phyloP scores from a whole-genome alignment of 2,329 filamentous ascomycete genomes.

The Thielaviopsis euricoi region DNA sequence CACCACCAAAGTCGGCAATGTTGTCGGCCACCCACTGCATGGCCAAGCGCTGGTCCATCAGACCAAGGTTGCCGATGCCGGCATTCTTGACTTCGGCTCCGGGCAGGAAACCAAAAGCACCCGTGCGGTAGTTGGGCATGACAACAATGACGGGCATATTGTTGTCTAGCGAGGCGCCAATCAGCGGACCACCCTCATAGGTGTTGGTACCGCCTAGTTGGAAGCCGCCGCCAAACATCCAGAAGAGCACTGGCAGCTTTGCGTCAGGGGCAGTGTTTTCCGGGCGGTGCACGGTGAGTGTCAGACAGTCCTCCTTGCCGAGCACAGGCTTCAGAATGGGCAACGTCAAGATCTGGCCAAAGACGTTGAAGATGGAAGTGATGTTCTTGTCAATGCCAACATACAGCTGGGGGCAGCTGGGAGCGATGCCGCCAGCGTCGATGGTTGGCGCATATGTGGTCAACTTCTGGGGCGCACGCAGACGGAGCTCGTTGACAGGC shows the following conservation, averaged over 20 bases:
- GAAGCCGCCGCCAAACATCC: slow-evolving; percentile 40
- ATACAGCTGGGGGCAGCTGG: slow-evolving; percentile 43
- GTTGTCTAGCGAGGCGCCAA: slow-evolving; percentile 21
- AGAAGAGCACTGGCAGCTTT: slow-evolving; percentile 38
- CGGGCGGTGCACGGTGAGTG: slow-evolving; percentile 30
- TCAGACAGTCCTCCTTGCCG: slow-evolving; percentile 35
- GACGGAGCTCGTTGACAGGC: slow-evolving; percentile 37
- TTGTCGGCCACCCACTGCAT: slow-evolving; percentile 49
- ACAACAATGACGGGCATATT: slow-evolving; percentile 46
- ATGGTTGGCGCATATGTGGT: slow-evolving; percentile 32
- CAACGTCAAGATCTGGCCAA: slow-evolving; percentile 25
- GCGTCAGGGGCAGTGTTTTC: slow-evolving; percentile 22
- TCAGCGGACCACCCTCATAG: slow-evolving; percentile 22
- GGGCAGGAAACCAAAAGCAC: slow-evolving; percentile 45
- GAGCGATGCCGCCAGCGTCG: slow-evolving; percentile 29
- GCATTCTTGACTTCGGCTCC: slow-evolving; percentile 38
- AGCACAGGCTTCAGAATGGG: slow-evolving; percentile 27
- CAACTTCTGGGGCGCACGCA: slow-evolving; percentile 41
- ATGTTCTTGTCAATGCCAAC: slow-evolving; percentile 24
- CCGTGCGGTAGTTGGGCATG: slow-evolving; percentile 46
- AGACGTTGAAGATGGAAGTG: slow-evolving; percentile 18
- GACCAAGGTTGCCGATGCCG: slow-evolving; percentile 40
- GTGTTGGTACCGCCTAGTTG: slow-evolving; percentile 19
- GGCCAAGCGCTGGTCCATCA: slow-evolving; percentile 42
- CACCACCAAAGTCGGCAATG: slow-evolving; percentile 48